phyloP scores from a whole-genome alignment of 2,329 filamentous ascomycete species.

The Metarhizium rileyi region DNA sequence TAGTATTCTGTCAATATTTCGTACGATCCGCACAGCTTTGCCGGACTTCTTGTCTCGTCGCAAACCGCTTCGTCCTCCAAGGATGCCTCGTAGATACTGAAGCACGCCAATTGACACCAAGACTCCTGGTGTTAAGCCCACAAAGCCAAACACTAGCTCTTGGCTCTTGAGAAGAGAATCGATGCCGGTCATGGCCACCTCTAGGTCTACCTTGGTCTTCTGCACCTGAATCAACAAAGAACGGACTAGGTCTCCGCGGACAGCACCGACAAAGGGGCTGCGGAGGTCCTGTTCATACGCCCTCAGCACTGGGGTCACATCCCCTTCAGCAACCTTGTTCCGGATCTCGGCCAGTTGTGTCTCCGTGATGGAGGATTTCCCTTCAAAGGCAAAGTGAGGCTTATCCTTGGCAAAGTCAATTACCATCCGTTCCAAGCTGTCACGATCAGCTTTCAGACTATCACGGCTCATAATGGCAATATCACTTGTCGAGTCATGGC shows the following conservation, averaged over 20 bases:
- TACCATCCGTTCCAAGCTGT: constrained; percentile 94
- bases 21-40: constrained; percentile 65
- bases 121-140: constrained; percentile 88
- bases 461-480: constrained; percentile 95
- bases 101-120: constrained; percentile 68
- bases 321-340: constrained; percentile 76
- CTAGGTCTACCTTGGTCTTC: constrained; percentile 97
- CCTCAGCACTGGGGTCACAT: constrained; percentile 81
- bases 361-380: constrained; percentile 45
- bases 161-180: constrained; percentile 92
- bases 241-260: constrained; percentile 79
- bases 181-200: constrained; percentile 92
- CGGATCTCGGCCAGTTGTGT: constrained; percentile 65
- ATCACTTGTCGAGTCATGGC: constrained; percentile 84
- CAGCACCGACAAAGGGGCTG: constrained; percentile 69
- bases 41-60: constrained; percentile 55
- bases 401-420: constrained; percentile 89
- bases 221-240: constrained; percentile 93
- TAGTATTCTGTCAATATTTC: constrained; percentile 79
- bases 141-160: constrained; percentile 94
- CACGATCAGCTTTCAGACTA: constrained; percentile 80
- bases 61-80: constrained; percentile 62
- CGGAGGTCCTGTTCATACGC: constrained; percentile 87
- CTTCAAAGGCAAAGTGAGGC: constrained; percentile 47
- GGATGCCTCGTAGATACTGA: constrained; percentile 59